Evolutionary conservation across 768 basidiomycete species (phyloP).

Genomic region (Auriculariales sp.): DNA sequence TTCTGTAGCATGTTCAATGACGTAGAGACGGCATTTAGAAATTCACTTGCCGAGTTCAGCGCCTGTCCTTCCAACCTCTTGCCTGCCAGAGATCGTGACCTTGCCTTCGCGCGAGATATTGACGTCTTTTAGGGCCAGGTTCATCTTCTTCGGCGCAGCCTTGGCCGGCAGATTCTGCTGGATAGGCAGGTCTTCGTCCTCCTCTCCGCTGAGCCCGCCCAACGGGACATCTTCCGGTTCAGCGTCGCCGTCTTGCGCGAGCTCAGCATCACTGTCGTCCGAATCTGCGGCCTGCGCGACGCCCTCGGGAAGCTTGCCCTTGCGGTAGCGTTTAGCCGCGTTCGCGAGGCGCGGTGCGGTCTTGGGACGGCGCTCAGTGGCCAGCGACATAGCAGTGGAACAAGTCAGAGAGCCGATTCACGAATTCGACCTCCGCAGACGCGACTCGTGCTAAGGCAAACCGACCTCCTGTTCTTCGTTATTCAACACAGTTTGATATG

Average conservation of each 20-base stretch:
- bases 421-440: too few relatives aligned
- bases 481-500: too few relatives aligned
- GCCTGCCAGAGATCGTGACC: conserved; percentile 64
- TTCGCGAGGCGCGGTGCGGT: conserved; percentile 63
- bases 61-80: conserved; percentile 63
- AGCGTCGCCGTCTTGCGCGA: conserved; percentile 20
- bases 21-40: conserved; percentile 13
- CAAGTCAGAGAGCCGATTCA: too few relatives aligned
- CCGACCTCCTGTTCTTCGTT: too few relatives aligned
- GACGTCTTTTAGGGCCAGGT: conserved; percentile 63
- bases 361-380: conserved; percentile 21
- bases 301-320: conserved; percentile 78
- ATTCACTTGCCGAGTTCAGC: conserved; percentile 32
- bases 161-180: conserved; percentile 7
- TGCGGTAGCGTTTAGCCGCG: conserved; percentile 80
- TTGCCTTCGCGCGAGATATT: conserved; percentile 68
- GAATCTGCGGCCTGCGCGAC: conserved; percentile 40
- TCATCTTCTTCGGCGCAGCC: conserved; percentile 40
- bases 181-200: conserved; percentile 24
- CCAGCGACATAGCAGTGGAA: not conserved
- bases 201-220: conserved; percentile 32
- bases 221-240: conserved; percentile 47
- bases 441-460: too few relatives aligned
- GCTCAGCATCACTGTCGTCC: conserved; percentile 37
- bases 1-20: conserved; percentile 23